Evolutionary conservation across 768 basidiomycete genomes (phyloP), one percentile per base, ranked within the genome.

Genomic region (Suillus clintonianus): DNA sequence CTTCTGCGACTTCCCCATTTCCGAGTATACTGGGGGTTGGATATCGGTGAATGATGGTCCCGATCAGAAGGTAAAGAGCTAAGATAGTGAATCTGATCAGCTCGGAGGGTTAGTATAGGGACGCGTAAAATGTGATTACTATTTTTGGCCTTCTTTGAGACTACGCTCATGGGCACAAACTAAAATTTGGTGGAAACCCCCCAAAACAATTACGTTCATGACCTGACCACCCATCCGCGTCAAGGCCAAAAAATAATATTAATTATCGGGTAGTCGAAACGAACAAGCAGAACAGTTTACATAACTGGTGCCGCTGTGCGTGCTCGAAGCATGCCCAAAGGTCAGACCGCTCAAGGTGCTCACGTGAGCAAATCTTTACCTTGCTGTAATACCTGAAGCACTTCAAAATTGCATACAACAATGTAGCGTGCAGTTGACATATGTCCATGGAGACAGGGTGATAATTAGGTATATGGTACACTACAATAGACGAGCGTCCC

Each of bases 1-100:
- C 79, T 96, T 97, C 73, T 96, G 94, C 45, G 92, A 88, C 77
- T 97, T 97, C 69, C 94, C 95, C 95, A 98, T 98, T 62, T 5
- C 34, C 4, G 62, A 34, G 51, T 53, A 32, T n/a, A 32, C 30
- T 24, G 41, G 53, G 13, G 6, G 24, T 48, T 59, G 62, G 19
- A 27, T 34, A 27, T 43, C 19, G n/a, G 43, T 11, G 36, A 61
- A 17, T 24, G 45, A 60, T 30, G 17, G 41, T 37, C 48, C 24
- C 62, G 19, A 63, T 57, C 27, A 22, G 55, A 37, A 36, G 55
- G 19, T 22, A 37, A 45, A 24, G 53, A 50, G 57, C 7, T 19
- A n/a, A 11, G 42, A 62, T 42, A 37, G 14, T 37, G 36, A 51
- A 13, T 39, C 43, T 48, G 45, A 39, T 42, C 39, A 48, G 42